phyloP scores from a whole-genome alignment of 257 asterid species.

The Buddleja alternifolia region DNA sequence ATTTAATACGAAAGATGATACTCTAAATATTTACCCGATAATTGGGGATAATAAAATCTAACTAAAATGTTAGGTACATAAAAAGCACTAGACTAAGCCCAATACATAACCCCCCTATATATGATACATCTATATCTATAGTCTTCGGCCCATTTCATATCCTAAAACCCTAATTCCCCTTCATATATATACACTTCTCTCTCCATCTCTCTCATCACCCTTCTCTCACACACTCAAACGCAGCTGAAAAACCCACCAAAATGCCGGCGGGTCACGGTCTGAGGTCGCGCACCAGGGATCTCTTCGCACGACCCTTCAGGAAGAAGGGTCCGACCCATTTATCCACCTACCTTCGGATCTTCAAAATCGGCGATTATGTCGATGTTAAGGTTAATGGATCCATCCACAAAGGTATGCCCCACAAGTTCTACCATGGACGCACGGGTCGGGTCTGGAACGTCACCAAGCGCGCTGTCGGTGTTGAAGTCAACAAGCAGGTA shows the following conservation, averaged over 20 bases:
- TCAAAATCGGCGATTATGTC: slow-evolving; percentile 61
- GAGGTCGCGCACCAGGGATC: slow-evolving; percentile 61
- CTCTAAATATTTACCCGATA: too few species aligned
- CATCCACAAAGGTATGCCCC: slow-evolving; percentile 72
- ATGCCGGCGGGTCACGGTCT: slow-evolving; percentile 80
- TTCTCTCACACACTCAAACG: slow-evolving; percentile 13
- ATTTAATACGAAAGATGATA: too few species aligned
- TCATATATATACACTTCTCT: slow-evolving; percentile 19
- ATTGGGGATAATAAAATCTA: too few species aligned
- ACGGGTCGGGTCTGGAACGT: slow-evolving; percentile 73
- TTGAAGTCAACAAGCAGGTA: slow-evolving; percentile 71
- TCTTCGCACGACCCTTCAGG: slow-evolving; percentile 58
- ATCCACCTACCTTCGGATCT: slow-evolving; percentile 55
- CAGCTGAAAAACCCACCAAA: slow-evolving; percentile 18
- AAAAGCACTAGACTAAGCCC: too few species aligned
- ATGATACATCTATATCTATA: neutral
- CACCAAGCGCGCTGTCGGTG: slow-evolving; percentile 66
- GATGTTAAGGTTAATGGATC: slow-evolving; percentile 70
- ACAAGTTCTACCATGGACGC: slow-evolving; percentile 70
- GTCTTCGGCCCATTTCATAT: slow-evolving; percentile 19
- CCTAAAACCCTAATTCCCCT: slow-evolving; percentile 29
- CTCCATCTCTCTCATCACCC: neutral
- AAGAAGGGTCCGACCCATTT: slow-evolving; percentile 63
- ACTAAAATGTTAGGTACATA: too few species aligned
- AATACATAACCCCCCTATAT: neutral